These are phyloP conservation scores for Candida tetrigidarum DNA, from an alignment of 1,139 yeast species.

Conservation along the genomic window DNA sequence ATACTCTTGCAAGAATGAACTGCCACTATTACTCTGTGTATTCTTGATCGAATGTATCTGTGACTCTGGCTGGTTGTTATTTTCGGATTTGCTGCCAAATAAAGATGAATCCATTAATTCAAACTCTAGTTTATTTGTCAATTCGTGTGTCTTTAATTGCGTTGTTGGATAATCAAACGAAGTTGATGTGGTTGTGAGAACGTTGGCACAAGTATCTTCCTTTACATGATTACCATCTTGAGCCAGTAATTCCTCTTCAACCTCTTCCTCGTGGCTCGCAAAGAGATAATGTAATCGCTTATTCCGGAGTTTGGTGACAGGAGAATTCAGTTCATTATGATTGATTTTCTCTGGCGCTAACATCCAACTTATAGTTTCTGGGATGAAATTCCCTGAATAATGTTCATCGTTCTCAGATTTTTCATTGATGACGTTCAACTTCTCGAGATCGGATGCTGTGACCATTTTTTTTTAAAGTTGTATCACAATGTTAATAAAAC, in stretches of 20 bases:
- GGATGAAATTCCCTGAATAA: slow-evolving; percentile 2
- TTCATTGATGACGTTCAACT: slow-evolving; percentile 10
- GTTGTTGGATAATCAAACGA: slow-evolving; percentile 14
- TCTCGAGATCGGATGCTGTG: slow-evolving; percentile 15
- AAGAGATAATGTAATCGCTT: slow-evolving; percentile 14
- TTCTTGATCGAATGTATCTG: neutral
- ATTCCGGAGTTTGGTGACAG: slow-evolving; percentile 12
- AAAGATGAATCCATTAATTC: slow-evolving; percentile 13
- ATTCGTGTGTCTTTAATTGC: slow-evolving; percentile 14
- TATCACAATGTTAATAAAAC: neutral
- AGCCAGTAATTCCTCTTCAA: neutral
- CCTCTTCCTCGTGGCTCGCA: slow-evolving; percentile 4
- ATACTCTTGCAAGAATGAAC: slow-evolving; percentile 1
- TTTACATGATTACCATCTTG: neutral
- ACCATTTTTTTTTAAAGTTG: slow-evolving; percentile 12
- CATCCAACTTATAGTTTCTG: slow-evolving; percentile 15
- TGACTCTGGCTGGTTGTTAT: neutral
- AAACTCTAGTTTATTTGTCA: slow-evolving; percentile 17
- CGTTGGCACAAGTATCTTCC: neutral
- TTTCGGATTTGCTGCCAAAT: neutral
- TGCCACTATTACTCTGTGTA: neutral
- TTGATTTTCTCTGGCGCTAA: slow-evolving; percentile 6
- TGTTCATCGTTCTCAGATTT: slow-evolving; percentile 8
- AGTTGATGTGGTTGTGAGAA: slow-evolving; percentile 1
- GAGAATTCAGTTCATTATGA: neutral